Conservation (phyloP, 2,329 filamentous ascomycete species). For the Colletotrichum caudatum region DNA sequence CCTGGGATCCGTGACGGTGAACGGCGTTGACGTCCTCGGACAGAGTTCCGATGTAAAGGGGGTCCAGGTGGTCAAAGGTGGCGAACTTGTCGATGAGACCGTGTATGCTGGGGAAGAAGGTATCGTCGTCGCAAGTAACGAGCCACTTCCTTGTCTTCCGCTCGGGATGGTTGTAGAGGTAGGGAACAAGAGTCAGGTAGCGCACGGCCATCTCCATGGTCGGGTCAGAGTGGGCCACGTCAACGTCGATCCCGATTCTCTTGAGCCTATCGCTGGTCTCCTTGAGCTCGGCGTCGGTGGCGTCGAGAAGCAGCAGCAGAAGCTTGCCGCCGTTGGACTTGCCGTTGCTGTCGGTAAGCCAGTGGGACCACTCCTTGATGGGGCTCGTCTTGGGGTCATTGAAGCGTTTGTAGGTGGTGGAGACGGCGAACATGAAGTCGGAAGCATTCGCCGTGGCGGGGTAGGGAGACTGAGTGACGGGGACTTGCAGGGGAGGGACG, state of each 20-base stretch:
- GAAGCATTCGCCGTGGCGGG: slow-evolving; percentile 65
- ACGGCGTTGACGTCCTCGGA: slow-evolving; percentile 72
- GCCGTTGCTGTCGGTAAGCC: slow-evolving; percentile 68
- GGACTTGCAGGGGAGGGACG: slow-evolving; percentile 62
- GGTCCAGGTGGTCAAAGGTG: slow-evolving; percentile 63
- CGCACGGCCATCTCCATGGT: slow-evolving; percentile 69
- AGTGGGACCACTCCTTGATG: slow-evolving; percentile 70
- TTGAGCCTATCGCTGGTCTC: slow-evolving; percentile 61
- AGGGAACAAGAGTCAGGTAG: slow-evolving; percentile 67
- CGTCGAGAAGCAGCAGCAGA: slow-evolving; percentile 66
- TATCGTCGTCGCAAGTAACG: slow-evolving; percentile 74
- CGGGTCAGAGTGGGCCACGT: slow-evolving; percentile 67
- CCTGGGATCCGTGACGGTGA: slow-evolving; percentile 71
- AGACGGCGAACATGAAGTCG: slow-evolving; percentile 70
- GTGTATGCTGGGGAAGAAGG: slow-evolving; percentile 72
- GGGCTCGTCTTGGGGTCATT: slow-evolving; percentile 63
- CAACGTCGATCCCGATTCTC: slow-evolving; percentile 65
- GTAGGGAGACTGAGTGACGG: slow-evolving; percentile 63
- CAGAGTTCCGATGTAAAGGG: slow-evolving; percentile 71
- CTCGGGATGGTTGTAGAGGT: slow-evolving; percentile 64
- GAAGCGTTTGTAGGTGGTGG: slow-evolving; percentile 68
- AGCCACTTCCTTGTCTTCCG: slow-evolving; percentile 67
- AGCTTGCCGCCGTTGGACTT: slow-evolving; percentile 69
- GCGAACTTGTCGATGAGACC: slow-evolving; percentile 63
- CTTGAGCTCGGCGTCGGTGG: slow-evolving; percentile 62